phyloP scores from a whole-genome alignment of 768 basidiomycete species.

The Boletus huronensis region DNA sequence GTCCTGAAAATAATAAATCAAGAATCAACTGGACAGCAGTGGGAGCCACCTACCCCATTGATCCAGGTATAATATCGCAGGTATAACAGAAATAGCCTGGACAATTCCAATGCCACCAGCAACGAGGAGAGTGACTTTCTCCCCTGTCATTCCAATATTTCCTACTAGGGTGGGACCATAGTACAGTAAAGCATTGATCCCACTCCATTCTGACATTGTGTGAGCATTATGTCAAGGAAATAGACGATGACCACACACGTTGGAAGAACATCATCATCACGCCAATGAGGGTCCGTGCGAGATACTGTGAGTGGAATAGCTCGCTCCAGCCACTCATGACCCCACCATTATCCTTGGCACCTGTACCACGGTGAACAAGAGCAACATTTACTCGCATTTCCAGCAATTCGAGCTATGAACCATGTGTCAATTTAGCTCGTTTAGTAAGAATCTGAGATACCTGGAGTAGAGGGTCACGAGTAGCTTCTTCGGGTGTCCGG shows the following conservation, averaged over 20 bases:
- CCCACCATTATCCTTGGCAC: slow-evolving; percentile 17
- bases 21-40: background rate
- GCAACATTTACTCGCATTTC: slow-evolving; percentile 71
- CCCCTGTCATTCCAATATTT: slow-evolving; percentile 59
- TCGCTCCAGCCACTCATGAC: slow-evolving; percentile 45
- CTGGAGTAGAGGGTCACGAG: slow-evolving; percentile 50
- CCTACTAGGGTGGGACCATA: slow-evolving; percentile 73
- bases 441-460: slow-evolving; percentile 21
- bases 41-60: slow-evolving; percentile 42
- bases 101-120: slow-evolving; percentile 78
- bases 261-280: slow-evolving; percentile 80
- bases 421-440: background rate
- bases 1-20: slow-evolving; percentile 38
- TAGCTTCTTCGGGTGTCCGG: slow-evolving; percentile 43
- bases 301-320: slow-evolving; percentile 52
- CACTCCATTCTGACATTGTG: slow-evolving; percentile 66
- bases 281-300: slow-evolving; percentile 64
- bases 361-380: slow-evolving; percentile 42
- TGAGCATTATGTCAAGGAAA: background rate
- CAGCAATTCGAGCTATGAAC: slow-evolving; percentile 58
- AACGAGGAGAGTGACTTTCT: slow-evolving; percentile 58
- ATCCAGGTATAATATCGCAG: slow-evolving; percentile 71
- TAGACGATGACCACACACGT: slow-evolving; percentile 44
- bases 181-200: slow-evolving; percentile 81
- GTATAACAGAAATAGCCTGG: slow-evolving; percentile 72